Evolutionary conservation across 305 asterid species (phyloP).

Genomic region (Solanum hybrid): DNA sequence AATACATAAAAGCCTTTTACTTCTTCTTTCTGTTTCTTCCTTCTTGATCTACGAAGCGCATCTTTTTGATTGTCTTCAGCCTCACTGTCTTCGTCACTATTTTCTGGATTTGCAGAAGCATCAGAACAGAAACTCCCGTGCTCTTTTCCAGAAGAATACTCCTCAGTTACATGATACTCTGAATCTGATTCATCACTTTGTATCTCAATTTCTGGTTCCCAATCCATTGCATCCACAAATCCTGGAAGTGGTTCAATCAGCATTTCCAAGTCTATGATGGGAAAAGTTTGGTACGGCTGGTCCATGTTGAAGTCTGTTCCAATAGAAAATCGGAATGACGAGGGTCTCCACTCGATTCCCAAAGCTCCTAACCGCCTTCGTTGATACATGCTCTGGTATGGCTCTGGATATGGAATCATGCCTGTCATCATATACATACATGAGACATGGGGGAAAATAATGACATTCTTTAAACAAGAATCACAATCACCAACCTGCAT

Average conservation of each 20-base stretch:
- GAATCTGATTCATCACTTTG: slow-evolving; percentile 90
- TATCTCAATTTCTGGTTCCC: slow-evolving; percentile 91
- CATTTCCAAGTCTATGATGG: slow-evolving; percentile 73
- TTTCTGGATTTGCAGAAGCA: slow-evolving; percentile 46
- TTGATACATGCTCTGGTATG: slow-evolving; percentile 90
- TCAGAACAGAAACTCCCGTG: slow-evolving; percentile 47
- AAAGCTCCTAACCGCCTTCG: slow-evolving; percentile 80
- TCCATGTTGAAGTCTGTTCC: slow-evolving; percentile 79
- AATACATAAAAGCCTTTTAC: slow-evolving; percentile 14
- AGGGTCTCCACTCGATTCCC: slow-evolving; percentile 94
- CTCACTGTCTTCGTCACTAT: slow-evolving; percentile 58
- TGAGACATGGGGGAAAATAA: slow-evolving; percentile 1
- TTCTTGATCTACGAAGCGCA: slow-evolving; percentile 65
- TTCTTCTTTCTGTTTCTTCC: slow-evolving; percentile 65
- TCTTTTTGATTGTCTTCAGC: slow-evolving; percentile 47
- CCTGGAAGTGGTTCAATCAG: slow-evolving; percentile 82
- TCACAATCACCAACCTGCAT: slow-evolving; percentile 52
- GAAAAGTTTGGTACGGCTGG: slow-evolving; percentile 73
- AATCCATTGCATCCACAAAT: slow-evolving; percentile 81
- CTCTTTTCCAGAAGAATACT: slow-evolving; percentile 77
- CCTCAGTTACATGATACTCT: slow-evolving; percentile 84
- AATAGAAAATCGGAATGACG: slow-evolving; percentile 69
- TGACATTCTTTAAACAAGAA: neutral
- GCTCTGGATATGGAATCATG: slow-evolving; percentile 93
- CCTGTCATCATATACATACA: slow-evolving; percentile 34